phyloP scores from a whole-genome alignment of 2,329 filamentous ascomycete species.

The Penicillium sp. region DNA sequence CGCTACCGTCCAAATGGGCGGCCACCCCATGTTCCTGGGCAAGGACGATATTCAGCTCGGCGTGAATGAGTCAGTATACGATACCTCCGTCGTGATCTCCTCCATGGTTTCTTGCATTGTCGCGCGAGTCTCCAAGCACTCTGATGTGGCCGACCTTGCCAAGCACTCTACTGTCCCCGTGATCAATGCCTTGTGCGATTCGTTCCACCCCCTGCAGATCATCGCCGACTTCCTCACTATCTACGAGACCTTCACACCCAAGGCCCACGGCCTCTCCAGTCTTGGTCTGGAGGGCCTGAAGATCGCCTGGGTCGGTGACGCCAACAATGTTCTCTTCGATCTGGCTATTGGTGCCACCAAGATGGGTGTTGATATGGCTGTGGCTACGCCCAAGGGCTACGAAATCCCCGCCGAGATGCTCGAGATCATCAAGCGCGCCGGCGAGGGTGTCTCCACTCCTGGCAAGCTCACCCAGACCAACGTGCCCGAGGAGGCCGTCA shows the following conservation, averaged over 20 bases:
- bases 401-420: conserved; percentile 78
- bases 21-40: conserved; percentile 94
- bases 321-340: conserved; percentile 96
- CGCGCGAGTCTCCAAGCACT: conserved; percentile 76
- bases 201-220: conserved; percentile 91
- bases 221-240: conserved; percentile 95
- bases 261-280: conserved; percentile 45
- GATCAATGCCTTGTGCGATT: conserved; percentile 86
- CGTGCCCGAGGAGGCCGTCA: conserved; percentile 82
- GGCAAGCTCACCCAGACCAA: conserved; percentile 77
- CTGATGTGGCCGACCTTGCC: conserved; percentile 74
- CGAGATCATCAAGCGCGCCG: conserved; percentile 71
- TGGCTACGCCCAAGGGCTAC: conserved; percentile 86
- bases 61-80: conserved; percentile 91
- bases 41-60: conserved; percentile 96
- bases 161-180: conserved; percentile 78
- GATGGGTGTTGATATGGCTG: conserved; percentile 81
- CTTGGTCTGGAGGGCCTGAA: conserved; percentile 83
- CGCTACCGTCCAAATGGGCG: conserved; percentile 85
- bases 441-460: conserved; percentile 61
- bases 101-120: conserved; percentile 88
- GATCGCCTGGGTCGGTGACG: conserved; percentile 94
- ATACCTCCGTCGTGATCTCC: conserved; percentile 91
- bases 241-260: conserved; percentile 72
- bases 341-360: conserved; percentile 87